These are phyloP conservation scores for Lachnellula subtilissima DNA, from an alignment of 2,329 filamentous ascomycete species.

Conservation along the genomic window DNA sequence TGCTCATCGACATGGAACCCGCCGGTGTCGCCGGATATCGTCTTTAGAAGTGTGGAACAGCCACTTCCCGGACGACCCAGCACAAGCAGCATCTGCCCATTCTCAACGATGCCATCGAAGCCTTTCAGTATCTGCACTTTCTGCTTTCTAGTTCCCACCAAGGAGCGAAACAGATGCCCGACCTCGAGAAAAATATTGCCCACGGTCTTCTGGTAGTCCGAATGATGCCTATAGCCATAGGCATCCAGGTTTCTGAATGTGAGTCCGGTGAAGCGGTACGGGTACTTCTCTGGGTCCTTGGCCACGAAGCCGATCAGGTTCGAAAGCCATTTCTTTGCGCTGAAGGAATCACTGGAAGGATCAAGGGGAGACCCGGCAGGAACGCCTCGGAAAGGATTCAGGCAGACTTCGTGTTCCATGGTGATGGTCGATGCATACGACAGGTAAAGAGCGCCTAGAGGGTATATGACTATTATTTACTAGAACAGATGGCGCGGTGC, in stretches of 20 bases:
- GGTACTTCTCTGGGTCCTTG: slow-evolving; percentile 40
- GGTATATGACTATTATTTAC: too few relatives aligned
- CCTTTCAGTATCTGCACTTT: slow-evolving; percentile 48
- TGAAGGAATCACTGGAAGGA: slow-evolving; percentile 47
- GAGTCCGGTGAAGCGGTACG: slow-evolving; percentile 17
- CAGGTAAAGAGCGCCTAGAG: not conserved
- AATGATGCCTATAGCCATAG: slow-evolving; percentile 22
- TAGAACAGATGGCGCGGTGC: too few relatives aligned
- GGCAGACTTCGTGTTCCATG: not conserved
- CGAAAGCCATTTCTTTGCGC: slow-evolving; percentile 44
- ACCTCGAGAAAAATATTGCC: slow-evolving; percentile 41
- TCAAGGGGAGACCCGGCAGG: slow-evolving; percentile 35
- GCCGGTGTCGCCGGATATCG: slow-evolving; percentile 47
- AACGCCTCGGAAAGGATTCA: slow-evolving; percentile 13
- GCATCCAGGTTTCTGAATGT: slow-evolving; percentile 21
- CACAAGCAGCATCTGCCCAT: slow-evolving; percentile 62
- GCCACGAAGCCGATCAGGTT: slow-evolving; percentile 21
- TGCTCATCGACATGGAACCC: slow-evolving; percentile 47
- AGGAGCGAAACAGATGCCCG: slow-evolving; percentile 38
- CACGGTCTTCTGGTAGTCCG: slow-evolving; percentile 28
- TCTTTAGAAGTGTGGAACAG: slow-evolving; percentile 59
- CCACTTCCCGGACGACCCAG: slow-evolving; percentile 58
- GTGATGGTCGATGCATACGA: not conserved
- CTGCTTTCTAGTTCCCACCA: slow-evolving; percentile 50
- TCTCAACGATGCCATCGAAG: slow-evolving; percentile 58